Evolutionary conservation across 257 asterid species (phyloP).

Genomic region (Jacaranda copaia): DNA sequence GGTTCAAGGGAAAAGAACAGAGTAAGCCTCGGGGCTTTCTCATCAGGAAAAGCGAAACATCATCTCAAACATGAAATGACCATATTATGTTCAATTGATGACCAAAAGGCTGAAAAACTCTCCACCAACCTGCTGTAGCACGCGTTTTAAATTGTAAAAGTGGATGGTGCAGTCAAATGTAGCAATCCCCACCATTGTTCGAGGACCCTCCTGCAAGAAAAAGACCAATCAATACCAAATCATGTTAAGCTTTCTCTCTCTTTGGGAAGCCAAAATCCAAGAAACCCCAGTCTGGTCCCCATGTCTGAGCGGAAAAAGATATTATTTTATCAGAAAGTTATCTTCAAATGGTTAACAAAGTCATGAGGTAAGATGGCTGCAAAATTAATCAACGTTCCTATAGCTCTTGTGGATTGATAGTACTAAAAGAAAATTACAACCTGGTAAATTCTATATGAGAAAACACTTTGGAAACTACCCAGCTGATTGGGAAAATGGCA

Average conservation of each 20-base stretch:
- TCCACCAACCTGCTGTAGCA: conserved; percentile 75
- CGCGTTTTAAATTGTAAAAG: conserved; percentile 92
- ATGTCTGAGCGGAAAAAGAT: neutral
- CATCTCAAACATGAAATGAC: neutral
- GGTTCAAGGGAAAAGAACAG: conserved; percentile 16
- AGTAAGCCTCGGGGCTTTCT: conserved; percentile 22
- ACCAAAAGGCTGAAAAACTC: conserved; percentile 24
- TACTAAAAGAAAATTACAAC: conserved; percentile 16
- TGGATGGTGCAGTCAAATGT: conserved; percentile 95
- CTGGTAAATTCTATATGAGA: conserved; percentile 11
- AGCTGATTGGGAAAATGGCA: conserved; percentile 14
- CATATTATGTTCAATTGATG: neutral
- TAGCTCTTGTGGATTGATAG: conserved; percentile 16
- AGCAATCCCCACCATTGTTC: conserved; percentile 94
- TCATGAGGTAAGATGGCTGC: neutral
- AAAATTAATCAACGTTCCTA: conserved; percentile 18
- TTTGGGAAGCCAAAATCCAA: conserved; percentile 17
- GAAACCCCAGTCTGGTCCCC: conserved; percentile 18
- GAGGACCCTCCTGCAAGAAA: conserved; percentile 88
- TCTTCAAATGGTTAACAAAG: neutral
- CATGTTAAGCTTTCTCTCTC: conserved; percentile 32
- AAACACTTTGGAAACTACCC: conserved; percentile 19
- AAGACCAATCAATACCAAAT: conserved; percentile 27
- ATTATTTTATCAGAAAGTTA: neutral
- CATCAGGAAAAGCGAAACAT: conserved; percentile 24